phyloP scores from a whole-genome alignment of 768 basidiomycete genomes.

The Termitomyces sp. region DNA sequence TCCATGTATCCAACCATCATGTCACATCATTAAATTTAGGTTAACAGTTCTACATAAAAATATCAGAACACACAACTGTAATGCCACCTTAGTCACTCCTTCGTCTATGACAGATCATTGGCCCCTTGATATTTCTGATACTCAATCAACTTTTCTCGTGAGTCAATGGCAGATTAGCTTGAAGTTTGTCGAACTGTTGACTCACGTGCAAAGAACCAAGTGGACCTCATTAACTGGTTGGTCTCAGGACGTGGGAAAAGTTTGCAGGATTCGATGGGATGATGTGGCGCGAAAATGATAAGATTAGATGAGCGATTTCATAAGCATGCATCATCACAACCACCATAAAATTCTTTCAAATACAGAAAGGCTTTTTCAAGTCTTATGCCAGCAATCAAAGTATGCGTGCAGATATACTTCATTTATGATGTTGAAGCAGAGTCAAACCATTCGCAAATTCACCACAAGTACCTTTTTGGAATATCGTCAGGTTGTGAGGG shows the following conservation, averaged over 20 bases:
- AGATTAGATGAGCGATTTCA: background rate
- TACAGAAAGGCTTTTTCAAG: background rate
- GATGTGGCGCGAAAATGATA: background rate
- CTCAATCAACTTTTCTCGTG: background rate
- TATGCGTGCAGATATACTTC: background rate
- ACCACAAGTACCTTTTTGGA: background rate
- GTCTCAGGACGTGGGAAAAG: background rate
- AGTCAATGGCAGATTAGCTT: background rate
- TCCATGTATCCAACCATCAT: background rate
- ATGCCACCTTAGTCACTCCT: background rate
- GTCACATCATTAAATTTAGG: background rate
- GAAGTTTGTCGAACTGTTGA: too few relatives aligned
- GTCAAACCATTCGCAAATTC: background rate
- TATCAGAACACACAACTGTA: background rate
- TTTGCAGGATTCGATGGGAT: background rate
- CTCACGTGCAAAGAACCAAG: background rate
- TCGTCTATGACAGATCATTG: background rate
- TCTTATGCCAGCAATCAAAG: background rate
- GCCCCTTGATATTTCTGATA: background rate
- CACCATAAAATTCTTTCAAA: background rate
- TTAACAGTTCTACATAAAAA: background rate
- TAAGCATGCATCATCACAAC: background rate
- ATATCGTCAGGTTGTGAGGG: background rate
- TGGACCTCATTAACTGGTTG: background rate
- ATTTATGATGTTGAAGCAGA: background rate